Conservation (phyloP, 352 stramenopile genomes). For the Pythium apleroticum region DNA sequence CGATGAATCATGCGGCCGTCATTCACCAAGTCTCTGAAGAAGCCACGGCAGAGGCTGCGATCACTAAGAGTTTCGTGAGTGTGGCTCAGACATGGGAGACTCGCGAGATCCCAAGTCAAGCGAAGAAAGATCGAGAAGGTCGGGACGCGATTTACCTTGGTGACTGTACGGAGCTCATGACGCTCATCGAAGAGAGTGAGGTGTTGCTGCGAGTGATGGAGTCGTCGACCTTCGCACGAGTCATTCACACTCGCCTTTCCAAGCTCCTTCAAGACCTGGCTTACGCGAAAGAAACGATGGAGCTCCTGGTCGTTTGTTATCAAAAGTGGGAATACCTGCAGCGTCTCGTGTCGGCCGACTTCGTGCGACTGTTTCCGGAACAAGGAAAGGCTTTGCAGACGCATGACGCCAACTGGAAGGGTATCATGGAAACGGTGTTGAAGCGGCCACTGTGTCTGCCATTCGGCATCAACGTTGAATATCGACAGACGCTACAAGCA, state of each 20-base stretch:
- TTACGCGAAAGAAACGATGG: conserved; percentile 48
- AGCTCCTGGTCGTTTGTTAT: conserved; percentile 57
- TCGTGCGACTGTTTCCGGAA: conserved; percentile 57
- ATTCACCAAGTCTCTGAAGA: conserved; percentile 75
- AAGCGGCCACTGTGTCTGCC: conserved; percentile 57
- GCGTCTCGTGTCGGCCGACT: conserved; percentile 58
- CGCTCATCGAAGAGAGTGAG: conserved; percentile 69
- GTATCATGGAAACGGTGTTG: conserved; percentile 42
- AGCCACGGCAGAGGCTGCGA: conserved; percentile 61
- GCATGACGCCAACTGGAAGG: conserved; percentile 54
- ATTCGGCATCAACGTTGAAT: conserved; percentile 50
- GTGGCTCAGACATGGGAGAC: conserved; percentile 58
- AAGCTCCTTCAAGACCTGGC: conserved; percentile 50
- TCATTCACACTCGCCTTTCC: conserved; percentile 46
- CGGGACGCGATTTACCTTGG: conserved; percentile 53
- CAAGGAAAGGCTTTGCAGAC: conserved; percentile 52
- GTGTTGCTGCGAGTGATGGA: conserved; percentile 74
- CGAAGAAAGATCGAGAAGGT: conserved; percentile 60
- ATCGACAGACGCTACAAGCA: conserved; percentile 38
- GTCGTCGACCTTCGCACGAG: conserved; percentile 60
- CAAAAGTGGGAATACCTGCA: conserved; percentile 72
- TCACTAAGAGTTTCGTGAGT: conserved; percentile 57
- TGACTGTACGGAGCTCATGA: conserved; percentile 54
- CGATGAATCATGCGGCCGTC: conserved; percentile 33
- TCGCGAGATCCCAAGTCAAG: conserved; percentile 46